Percentiles rank a stretch among this genome's conserved stretches.
These are phyloP conservation scores for Brassica carinata DNA, from an alignment of 345 rosid species.

Conservation along the genomic window DNA sequence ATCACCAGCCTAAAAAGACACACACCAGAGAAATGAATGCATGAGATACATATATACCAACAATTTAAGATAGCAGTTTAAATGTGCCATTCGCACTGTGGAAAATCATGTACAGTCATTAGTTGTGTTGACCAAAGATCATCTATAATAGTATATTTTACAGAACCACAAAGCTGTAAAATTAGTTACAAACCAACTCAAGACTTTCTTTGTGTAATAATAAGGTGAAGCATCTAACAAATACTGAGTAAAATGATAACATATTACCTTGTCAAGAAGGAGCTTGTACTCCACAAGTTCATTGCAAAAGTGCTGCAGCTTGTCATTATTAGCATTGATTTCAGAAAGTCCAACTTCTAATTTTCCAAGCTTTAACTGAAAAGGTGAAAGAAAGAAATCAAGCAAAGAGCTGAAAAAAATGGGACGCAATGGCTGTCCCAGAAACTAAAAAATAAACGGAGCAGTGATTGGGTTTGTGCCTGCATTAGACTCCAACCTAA, in stretches of 20 bases:
- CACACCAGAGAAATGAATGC: constrained; percentile 13
- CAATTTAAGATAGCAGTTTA: not conserved
- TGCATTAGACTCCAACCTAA: too few species aligned
- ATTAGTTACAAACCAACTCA: too few species aligned
- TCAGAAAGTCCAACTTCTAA: constrained; percentile 72
- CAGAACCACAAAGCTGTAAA: too few species aligned
- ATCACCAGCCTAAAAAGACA: constrained; percentile 66
- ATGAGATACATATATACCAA: not conserved
- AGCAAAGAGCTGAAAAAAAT: constrained; percentile 9
- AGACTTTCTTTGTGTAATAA: not conserved
- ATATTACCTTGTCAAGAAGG: constrained; percentile 77
- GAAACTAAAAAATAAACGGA: not conserved
- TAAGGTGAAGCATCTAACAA: not conserved
- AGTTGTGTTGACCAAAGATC: not conserved
- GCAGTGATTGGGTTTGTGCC: too few species aligned
- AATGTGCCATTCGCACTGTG: not conserved
- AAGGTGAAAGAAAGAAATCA: constrained; percentile 29
- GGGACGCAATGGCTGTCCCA: not conserved
- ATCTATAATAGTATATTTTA: not conserved
- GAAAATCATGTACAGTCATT: constrained; percentile 2
- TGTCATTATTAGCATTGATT: too few species aligned
- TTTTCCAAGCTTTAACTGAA: constrained; percentile 74
- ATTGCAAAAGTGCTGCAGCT: constrained; percentile 42
- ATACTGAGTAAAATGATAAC: not conserved
- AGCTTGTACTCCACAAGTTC: constrained; percentile 91